Conservation (phyloP, 306 rosid species). For the Boehmeria nivea region DNA sequence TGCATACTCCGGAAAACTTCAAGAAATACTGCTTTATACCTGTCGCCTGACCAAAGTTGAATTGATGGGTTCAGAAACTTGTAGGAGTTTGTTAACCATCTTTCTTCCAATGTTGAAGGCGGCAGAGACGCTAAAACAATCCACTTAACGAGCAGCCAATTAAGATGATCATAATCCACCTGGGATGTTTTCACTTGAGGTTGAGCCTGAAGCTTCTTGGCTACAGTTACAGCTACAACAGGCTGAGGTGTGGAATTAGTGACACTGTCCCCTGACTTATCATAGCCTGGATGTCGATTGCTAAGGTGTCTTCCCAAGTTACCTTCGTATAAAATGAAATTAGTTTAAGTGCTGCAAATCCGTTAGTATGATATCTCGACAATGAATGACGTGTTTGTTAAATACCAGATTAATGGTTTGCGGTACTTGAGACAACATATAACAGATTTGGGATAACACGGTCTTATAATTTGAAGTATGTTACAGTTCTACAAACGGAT, state of each 20-base stretch:
- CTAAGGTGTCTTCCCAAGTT: conserved; percentile 91
- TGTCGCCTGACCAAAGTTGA: conserved; percentile 80
- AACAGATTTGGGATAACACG: not conserved
- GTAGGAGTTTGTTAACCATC: conserved; percentile 75
- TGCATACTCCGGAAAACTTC: conserved; percentile 83
- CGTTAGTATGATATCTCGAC: not conserved
- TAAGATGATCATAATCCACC: conserved; percentile 81
- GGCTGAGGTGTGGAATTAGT: conserved; percentile 45
- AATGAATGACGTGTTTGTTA: too few species aligned
- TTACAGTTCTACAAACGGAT: not conserved
- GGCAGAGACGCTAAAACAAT: conserved; percentile 77
- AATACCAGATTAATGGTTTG: not conserved
- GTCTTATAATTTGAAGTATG: not conserved
- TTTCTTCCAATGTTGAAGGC: conserved; percentile 80
- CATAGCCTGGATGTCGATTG: conserved; percentile 93
- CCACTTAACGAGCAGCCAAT: conserved; percentile 92
- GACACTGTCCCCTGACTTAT: conserved; percentile 62
- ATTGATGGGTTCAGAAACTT: conserved; percentile 79
- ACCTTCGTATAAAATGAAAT: conserved; percentile 47
- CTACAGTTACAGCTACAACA: conserved; percentile 13
- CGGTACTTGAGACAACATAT: not conserved
- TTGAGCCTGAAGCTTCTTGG: conserved; percentile 63
- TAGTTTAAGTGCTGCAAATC: not conserved
- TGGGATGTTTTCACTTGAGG: conserved; percentile 56
- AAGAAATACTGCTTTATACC: conserved; percentile 52